Evolutionary conservation across 257 asterid species (phyloP).

Genomic region (Rhazya stricta): DNA sequence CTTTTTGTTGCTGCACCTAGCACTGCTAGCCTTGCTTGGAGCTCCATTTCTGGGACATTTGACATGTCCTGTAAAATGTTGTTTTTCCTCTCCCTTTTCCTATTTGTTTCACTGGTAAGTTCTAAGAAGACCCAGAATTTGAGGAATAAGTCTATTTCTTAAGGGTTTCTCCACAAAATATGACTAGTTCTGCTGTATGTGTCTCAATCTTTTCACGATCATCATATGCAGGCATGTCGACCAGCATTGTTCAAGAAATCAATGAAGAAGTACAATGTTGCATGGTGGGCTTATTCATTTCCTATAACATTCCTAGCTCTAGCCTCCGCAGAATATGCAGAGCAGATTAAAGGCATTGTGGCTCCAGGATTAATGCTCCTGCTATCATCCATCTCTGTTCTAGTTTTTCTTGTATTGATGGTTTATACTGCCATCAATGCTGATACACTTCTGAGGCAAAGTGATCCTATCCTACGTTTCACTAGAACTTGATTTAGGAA

Average conservation of each 20-base stretch:
- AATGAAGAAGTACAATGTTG: constrained; percentile 35
- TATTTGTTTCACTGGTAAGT: constrained; percentile 42
- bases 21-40: constrained; percentile 47
- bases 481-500: neutral
- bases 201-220: neutral
- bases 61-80: constrained; percentile 40
- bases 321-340: constrained; percentile 44
- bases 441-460: constrained; percentile 27
- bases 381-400: constrained; percentile 44
- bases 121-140: neutral
- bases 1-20: constrained; percentile 49
- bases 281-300: constrained; percentile 60
- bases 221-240: constrained; percentile 30
- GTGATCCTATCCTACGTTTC: constrained; percentile 30
- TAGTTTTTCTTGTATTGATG: constrained; percentile 35
- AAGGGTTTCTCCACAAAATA: neutral
- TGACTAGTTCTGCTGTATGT: neutral
- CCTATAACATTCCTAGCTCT: constrained; percentile 45
- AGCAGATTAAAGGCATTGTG: constrained; percentile 25
- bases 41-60: constrained; percentile 36
- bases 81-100: constrained; percentile 45
- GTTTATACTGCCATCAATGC: constrained; percentile 32
- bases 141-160: neutral
- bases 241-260: constrained; percentile 52
- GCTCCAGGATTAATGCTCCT: constrained; percentile 35